These are phyloP conservation scores for Ogataea pini DNA, from an alignment of 805 yeast species.

Conservation along the genomic window DNA sequence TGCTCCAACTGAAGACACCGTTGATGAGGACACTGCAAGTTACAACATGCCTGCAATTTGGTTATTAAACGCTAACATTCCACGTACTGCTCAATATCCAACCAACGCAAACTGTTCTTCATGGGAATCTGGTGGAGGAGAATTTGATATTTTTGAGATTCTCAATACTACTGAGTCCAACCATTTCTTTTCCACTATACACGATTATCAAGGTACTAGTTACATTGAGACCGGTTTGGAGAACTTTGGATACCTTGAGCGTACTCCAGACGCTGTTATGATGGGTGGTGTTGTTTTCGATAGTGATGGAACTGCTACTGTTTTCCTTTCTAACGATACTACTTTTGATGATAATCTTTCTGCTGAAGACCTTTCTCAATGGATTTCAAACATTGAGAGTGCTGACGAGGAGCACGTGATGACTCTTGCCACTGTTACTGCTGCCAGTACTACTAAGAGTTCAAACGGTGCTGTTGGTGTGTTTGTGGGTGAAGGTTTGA, in stretches of 20 bases:
- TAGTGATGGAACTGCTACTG: slow-evolving; percentile 57
- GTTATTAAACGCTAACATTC: slow-evolving; percentile 70
- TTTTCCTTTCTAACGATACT: slow-evolving; percentile 58
- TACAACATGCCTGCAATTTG: slow-evolving; percentile 75
- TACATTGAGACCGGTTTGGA: slow-evolving; percentile 62
- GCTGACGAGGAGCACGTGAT: slow-evolving; percentile 17
- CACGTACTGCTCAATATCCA: slow-evolving; percentile 74
- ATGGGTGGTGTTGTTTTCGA: slow-evolving; percentile 73
- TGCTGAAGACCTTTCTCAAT: slow-evolving; percentile 43
- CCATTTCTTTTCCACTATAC: slow-evolving; percentile 66
- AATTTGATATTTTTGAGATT: slow-evolving; percentile 74
- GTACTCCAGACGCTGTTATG: slow-evolving; percentile 55
- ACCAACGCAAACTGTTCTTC: slow-evolving; percentile 64
- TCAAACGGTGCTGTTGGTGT: slow-evolving; percentile 4
- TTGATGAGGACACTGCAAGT: slow-evolving; percentile 34
- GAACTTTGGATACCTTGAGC: slow-evolving; percentile 53
- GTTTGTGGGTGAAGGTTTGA: slow-evolving; percentile 4
- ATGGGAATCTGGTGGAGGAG: slow-evolving; percentile 80
- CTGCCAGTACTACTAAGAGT: slow-evolving; percentile 9
- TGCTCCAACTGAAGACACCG: slow-evolving; percentile 58
- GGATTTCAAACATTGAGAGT: slow-evolving; percentile 41
- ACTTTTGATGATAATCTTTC: slow-evolving; percentile 46
- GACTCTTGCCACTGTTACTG: slow-evolving; percentile 25
- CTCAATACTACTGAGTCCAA: slow-evolving; percentile 60
- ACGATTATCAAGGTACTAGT: slow-evolving; percentile 73